Conservation (phyloP, 1,139 yeast species). For the Protomyces lactucae-debilis region DNA sequence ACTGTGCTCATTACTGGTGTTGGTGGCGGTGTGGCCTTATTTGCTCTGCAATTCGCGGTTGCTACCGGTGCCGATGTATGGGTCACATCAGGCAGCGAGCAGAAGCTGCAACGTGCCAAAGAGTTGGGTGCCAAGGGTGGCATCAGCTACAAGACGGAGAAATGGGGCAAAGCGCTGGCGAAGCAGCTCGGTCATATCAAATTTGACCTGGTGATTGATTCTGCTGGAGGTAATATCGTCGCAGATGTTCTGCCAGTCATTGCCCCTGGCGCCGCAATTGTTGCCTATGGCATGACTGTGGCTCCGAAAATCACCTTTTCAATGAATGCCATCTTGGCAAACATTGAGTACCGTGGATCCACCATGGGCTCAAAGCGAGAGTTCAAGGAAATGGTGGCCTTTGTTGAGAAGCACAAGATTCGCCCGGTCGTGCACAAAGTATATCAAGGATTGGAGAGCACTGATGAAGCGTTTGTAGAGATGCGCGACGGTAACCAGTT, state of each 20-base stretch:
- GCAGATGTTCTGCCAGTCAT: constrained; percentile 25
- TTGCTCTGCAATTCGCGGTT: constrained; percentile 32
- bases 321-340: constrained; percentile 32
- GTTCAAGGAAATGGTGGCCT: constrained; percentile 30
- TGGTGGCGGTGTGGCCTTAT: constrained; percentile 34
- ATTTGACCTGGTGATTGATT: constrained; percentile 32
- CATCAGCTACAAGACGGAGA: constrained; percentile 28
- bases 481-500: constrained; percentile 31
- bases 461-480: constrained; percentile 31
- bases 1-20: constrained; percentile 32
- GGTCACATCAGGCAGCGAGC: constrained; percentile 32
- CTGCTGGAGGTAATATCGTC: constrained; percentile 33
- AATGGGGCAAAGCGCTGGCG: constrained; percentile 30
- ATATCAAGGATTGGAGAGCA: constrained; percentile 27
- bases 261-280: constrained; percentile 30
- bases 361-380: constrained; percentile 33
- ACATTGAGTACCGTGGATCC: constrained; percentile 32
- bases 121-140: constrained; percentile 32
- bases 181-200: constrained; percentile 37
- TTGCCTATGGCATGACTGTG: constrained; percentile 33
- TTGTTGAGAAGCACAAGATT: constrained; percentile 28
- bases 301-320: constrained; percentile 30
- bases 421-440: constrained; percentile 30
- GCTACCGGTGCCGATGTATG: constrained; percentile 33
- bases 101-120: constrained; percentile 30